A percentile compares a stretch with the other conserved stretches of the same genome.
These are phyloP conservation scores for Suillus variegatus DNA, from an alignment of 768 basidiomycete species.

Conservation along the genomic window DNA sequence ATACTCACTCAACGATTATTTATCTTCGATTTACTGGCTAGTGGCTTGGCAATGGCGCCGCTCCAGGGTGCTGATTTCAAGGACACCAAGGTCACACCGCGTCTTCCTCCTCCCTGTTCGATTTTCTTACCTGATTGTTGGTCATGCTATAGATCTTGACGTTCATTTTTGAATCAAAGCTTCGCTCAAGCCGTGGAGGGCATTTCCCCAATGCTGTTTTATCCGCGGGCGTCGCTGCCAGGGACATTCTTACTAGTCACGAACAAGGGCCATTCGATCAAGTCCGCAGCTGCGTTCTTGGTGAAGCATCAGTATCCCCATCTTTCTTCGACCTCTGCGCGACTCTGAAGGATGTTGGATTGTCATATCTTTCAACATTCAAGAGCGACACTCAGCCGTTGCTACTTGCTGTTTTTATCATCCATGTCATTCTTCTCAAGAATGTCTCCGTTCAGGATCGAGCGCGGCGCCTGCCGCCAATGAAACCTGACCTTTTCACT, in stretches of 20 bases:
- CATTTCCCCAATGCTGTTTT: slow-evolving; percentile 15
- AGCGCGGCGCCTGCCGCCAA: slow-evolving; percentile 32
- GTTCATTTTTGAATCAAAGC: slow-evolving; percentile 53
- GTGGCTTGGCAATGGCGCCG: slow-evolving; percentile 50
- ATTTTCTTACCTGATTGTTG: not conserved
- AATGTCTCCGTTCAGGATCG: slow-evolving; percentile 40
- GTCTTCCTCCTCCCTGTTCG: not conserved
- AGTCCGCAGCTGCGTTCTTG: not conserved
- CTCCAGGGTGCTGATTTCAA: slow-evolving; percentile 58
- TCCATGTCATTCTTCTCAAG: slow-evolving; percentile 41
- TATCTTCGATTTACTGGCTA: slow-evolving; percentile 48
- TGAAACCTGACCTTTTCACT: slow-evolving; percentile 30
- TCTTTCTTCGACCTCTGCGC: not conserved
- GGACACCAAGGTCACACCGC: slow-evolving; percentile 55
- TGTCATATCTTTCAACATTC: not conserved
- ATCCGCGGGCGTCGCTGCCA: slow-evolving; percentile 11
- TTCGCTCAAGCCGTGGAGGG: slow-evolving; percentile 18
- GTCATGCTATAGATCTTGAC: slow-evolving; percentile 49
- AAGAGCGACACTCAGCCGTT: slow-evolving; percentile 7
- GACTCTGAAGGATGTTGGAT: not conserved
- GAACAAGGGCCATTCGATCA: not conserved
- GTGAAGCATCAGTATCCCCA: not conserved
- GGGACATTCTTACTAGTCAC: slow-evolving; percentile 16
- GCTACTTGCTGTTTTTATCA: slow-evolving; percentile 39
- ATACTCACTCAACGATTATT: slow-evolving; percentile 51